Evolutionary conservation across 495 filamentous ascomycete genomes (phyloP).

Genomic region (Penicillium dipodomyicola): DNA sequence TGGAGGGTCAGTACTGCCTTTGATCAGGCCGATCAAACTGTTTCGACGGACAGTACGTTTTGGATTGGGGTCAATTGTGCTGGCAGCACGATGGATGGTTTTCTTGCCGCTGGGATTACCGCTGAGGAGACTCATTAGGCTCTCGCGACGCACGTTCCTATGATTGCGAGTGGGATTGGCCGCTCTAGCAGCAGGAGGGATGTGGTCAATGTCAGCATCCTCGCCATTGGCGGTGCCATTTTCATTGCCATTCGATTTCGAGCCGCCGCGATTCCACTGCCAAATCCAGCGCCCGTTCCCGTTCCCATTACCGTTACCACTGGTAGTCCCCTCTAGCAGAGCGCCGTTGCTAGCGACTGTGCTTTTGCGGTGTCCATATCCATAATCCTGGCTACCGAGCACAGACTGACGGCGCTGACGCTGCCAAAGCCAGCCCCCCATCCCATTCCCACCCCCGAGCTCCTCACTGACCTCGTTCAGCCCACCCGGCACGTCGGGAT

Average conservation of each 20-base stretch:
- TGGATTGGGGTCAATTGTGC: constrained; percentile 6
- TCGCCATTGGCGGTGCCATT: background rate
- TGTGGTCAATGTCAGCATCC: background rate
- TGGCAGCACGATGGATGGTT: background rate
- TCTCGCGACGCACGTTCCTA: constrained; percentile 6
- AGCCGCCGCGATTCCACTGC: constrained; percentile 9
- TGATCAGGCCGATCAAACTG: constrained; percentile 4
- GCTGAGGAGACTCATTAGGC: constrained; percentile 3
- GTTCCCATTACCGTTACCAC: background rate
- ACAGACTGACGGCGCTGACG: background rate
- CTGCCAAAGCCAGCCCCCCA: constrained; percentile 9
- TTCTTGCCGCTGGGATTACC: constrained; percentile 1
- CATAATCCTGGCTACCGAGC: background rate
- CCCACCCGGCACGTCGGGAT: constrained; percentile 21
- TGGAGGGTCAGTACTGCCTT: background rate
- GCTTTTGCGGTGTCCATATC: constrained; percentile 3
- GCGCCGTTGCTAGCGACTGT: background rate
- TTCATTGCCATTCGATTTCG: background rate
- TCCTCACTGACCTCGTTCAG: constrained; percentile 11
- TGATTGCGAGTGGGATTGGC: background rate
- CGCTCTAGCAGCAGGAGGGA: background rate
- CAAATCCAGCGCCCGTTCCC: constrained; percentile 9
- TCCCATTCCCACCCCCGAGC: background rate
- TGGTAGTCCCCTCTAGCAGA: background rate
- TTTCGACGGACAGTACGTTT: constrained; percentile 1